Evolutionary conservation across 2,329 filamentous ascomycete species (phyloP).

Genomic region (Ambrosiella beaveri): DNA sequence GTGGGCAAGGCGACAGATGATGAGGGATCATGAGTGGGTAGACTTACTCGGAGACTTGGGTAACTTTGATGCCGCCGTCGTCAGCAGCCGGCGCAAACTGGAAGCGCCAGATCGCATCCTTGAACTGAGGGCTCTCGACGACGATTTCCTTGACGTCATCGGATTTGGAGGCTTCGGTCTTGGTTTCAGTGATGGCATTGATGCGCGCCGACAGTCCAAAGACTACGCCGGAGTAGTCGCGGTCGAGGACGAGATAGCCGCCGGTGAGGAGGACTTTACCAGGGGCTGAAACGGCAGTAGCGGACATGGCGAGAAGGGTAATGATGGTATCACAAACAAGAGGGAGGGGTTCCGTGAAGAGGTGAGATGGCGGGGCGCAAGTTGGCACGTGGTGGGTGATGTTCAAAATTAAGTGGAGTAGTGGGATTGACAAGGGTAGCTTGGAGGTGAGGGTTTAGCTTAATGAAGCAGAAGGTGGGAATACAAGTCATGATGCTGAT

Average conservation of each 20-base stretch:
- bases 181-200: constrained; percentile 38
- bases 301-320: background rate
- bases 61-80: constrained; percentile 64
- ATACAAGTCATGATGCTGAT: too few relatives aligned
- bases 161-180: constrained; percentile 41
- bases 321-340: background rate
- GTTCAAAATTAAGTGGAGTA: too few relatives aligned
- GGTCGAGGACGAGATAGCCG: constrained; percentile 87
- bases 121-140: constrained; percentile 83
- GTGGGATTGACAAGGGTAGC: too few relatives aligned
- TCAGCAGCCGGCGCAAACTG: constrained; percentile 52
- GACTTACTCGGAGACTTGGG: constrained; percentile 61
- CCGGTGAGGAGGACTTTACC: constrained; percentile 92
- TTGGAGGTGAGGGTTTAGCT: too few relatives aligned
- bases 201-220: constrained; percentile 51
- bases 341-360: background rate
- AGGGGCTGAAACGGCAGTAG: constrained; percentile 60
- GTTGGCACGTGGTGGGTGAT: background rate
- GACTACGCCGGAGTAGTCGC: constrained; percentile 61
- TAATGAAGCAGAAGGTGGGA: too few relatives aligned
- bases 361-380: background rate
- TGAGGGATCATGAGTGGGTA: background rate
- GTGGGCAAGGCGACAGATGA: background rate
- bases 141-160: constrained; percentile 56
- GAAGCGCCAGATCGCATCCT: constrained; percentile 76